phyloP scores from a whole-genome alignment of 352 stramenopile genomes.

The Phytophthora sansomeana region DNA sequence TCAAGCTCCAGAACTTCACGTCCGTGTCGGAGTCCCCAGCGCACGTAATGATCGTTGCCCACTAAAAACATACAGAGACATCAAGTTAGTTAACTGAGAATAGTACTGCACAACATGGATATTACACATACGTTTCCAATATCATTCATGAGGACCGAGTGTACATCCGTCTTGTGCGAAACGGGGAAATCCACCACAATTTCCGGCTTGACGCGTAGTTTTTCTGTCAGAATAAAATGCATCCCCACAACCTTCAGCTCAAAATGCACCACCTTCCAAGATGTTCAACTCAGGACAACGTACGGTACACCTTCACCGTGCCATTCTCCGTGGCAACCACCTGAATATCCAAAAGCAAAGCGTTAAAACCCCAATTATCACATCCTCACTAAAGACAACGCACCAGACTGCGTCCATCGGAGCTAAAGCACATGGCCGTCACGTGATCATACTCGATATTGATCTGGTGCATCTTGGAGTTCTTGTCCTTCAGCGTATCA shows the following conservation, averaged over 20 bases:
- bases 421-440: slow-evolving; percentile 79
- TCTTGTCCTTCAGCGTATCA: slow-evolving; percentile 70
- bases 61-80: slow-evolving; percentile 39
- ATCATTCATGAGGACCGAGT: slow-evolving; percentile 87
- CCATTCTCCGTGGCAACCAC: slow-evolving; percentile 72
- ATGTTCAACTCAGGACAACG: slow-evolving; percentile 6
- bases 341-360: slow-evolving; percentile 19
- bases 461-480: slow-evolving; percentile 67
- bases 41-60: slow-evolving; percentile 82
- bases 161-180: slow-evolving; percentile 78
- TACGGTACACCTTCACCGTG: slow-evolving; percentile 80
- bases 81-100: slow-evolving; percentile 1
- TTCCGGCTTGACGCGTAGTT: slow-evolving; percentile 79
- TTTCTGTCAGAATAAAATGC: slow-evolving; percentile 50
- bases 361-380: neutral
- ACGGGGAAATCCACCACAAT: slow-evolving; percentile 67
- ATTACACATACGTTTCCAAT: slow-evolving; percentile 56
- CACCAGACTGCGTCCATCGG: slow-evolving; percentile 74
- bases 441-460: slow-evolving; percentile 84
- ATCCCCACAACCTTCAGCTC: slow-evolving; percentile 2
- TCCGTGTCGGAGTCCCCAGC: slow-evolving; percentile 74
- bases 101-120: neutral
- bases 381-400: neutral
- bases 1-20: slow-evolving; percentile 85
- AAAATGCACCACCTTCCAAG: neutral